Conservation (phyloP, 1,284 basidiomycete species). For the Moniliella sp. region DNA sequence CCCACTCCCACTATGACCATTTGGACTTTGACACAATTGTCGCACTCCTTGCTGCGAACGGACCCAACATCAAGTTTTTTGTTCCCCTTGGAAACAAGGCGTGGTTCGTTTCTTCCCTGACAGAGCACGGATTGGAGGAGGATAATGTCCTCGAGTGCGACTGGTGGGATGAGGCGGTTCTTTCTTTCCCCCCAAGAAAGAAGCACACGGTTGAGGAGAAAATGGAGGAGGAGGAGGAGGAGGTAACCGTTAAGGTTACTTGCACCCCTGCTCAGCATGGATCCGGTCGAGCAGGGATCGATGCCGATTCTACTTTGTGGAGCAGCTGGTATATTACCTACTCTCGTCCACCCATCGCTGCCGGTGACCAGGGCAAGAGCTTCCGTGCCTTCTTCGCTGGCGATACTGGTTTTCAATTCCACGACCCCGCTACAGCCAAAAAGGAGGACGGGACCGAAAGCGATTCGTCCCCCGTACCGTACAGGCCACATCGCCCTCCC, state of each 20-base stretch:
- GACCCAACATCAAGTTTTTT: slow-evolving; percentile 11
- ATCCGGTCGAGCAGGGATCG: slow-evolving; percentile 17
- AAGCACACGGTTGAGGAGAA: background rate
- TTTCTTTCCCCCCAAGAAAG: slow-evolving; percentile 1
- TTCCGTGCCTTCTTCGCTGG: slow-evolving; percentile 25
- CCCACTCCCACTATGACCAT: slow-evolving; percentile 31
- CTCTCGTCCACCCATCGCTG: background rate
- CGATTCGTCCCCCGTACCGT: slow-evolving; percentile 1
- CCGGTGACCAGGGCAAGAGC: background rate
- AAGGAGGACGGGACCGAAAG: slow-evolving; percentile 2
- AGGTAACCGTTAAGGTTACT: slow-evolving; percentile 4
- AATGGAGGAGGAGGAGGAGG: background rate
- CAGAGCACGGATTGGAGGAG: slow-evolving; percentile 6
- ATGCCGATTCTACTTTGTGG: slow-evolving; percentile 18
- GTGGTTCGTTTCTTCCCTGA: slow-evolving; percentile 15
- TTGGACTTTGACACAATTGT: slow-evolving; percentile 19
- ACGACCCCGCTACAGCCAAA: slow-evolving; percentile 6
- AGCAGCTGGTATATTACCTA: slow-evolving; percentile 20
- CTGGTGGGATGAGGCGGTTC: slow-evolving; percentile 23
- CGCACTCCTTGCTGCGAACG: slow-evolving; percentile 13
- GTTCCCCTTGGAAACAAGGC: slow-evolving; percentile 23
- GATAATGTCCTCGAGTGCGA: slow-evolving; percentile 20
- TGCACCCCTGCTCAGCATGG: slow-evolving; percentile 30
- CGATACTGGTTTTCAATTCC: slow-evolving; percentile 26
- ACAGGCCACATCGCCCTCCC: slow-evolving; percentile 1